Evolutionary conservation across 78 protist genomes (phyloP).

Genomic region (Dictyostelium brefeldianum): DNA sequence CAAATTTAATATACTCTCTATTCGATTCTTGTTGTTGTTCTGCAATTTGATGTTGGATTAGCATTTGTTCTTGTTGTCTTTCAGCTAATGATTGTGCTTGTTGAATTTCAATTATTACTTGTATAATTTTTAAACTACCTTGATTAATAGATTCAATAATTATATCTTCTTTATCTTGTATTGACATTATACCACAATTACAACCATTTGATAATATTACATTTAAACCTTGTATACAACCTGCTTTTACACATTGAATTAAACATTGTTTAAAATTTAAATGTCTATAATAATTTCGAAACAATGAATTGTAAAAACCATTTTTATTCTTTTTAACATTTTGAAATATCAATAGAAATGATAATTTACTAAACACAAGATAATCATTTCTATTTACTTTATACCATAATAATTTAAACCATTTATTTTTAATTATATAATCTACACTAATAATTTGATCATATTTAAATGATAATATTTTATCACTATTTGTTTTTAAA

Average conservation of each 20-base stretch:
- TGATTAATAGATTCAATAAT: background rate
- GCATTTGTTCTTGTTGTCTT: too few species aligned
- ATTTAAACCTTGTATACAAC: too few species aligned
- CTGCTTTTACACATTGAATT: too few species aligned
- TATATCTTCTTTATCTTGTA: background rate
- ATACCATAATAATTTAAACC: background rate
- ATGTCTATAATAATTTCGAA: background rate
- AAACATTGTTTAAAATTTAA: background rate
- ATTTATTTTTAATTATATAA: background rate
- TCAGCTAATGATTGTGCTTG: too few species aligned
- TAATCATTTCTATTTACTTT: conserved; percentile 1
- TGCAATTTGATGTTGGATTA: too few species aligned
- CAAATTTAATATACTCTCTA: too few species aligned
- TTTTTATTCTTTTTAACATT: background rate
- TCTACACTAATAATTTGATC: background rate
- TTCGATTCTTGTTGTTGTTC: too few species aligned
- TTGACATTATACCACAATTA: too few species aligned
- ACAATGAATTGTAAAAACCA: background rate
- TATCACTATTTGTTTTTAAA: background rate
- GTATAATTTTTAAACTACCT: background rate
- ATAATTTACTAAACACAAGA: background rate
- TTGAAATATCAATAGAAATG: background rate
- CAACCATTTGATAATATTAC: too few species aligned
- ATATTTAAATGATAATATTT: background rate
- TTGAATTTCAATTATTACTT: background rate